Conservation (phyloP, 805 yeast genomes). For the Hanseniaspora meyeri region DNA sequence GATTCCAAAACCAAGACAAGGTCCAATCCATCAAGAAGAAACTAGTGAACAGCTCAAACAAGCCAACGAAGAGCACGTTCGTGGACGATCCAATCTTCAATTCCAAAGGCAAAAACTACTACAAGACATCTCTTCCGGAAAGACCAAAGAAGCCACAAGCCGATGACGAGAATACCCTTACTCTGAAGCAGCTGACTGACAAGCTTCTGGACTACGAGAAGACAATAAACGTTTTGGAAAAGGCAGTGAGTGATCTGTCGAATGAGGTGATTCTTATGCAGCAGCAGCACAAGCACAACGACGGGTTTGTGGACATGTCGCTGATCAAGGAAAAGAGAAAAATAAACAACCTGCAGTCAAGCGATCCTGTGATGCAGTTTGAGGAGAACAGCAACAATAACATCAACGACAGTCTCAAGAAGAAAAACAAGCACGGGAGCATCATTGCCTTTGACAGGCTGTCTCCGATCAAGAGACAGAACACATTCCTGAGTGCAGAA, state of each 20-base stretch:
- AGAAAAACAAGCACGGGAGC: neutral
- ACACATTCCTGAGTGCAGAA: neutral
- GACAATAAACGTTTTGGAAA: neutral
- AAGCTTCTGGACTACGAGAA: neutral
- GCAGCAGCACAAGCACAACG: neutral
- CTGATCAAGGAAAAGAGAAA: slow-evolving; percentile 10
- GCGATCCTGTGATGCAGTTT: neutral
- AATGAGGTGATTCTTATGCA: slow-evolving; percentile 2
- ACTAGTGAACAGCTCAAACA: neutral
- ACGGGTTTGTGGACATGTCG: slow-evolving; percentile 4
- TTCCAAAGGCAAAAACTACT: neutral
- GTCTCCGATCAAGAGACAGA: slow-evolving; percentile 8
- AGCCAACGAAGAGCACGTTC: neutral
- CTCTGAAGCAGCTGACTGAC: neutral
- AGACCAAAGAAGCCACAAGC: neutral
- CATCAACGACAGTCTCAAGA: neutral
- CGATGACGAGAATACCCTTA: neutral
- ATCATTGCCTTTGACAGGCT: slow-evolving; percentile 1
- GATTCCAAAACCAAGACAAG: neutral
- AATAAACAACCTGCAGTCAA: slow-evolving; percentile 8
- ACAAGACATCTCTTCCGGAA: neutral
- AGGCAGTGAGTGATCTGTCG: neutral
- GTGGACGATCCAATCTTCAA: neutral
- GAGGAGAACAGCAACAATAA: slow-evolving; percentile 1
- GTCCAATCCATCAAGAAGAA: neutral